Conservation (phyloP, 2,329 filamentous ascomycete species). For the Pseudopithomyces maydicus region DNA sequence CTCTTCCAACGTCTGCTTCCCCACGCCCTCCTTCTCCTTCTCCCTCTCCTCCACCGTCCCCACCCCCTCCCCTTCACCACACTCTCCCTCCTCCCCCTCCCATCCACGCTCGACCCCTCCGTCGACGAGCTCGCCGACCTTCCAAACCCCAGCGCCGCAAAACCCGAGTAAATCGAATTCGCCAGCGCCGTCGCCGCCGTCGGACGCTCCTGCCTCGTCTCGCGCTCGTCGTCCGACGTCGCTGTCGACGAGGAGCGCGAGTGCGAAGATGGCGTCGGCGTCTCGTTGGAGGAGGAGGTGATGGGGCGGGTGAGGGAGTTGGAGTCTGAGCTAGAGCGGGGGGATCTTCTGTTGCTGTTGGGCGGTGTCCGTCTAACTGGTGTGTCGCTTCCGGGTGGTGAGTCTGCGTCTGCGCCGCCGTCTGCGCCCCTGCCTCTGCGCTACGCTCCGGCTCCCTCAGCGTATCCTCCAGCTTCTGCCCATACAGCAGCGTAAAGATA, state of each 20-base stretch:
- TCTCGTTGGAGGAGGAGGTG: conserved; percentile 16
- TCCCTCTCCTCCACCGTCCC: conserved; percentile 3
- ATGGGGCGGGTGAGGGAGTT: background rate
- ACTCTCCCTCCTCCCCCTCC: conserved; percentile 7
- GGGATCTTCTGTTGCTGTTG: background rate
- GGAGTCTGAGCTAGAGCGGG: background rate
- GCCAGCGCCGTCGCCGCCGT: conserved; percentile 24
- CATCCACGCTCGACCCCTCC: conserved; percentile 16
- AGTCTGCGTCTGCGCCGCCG: too few relatives aligned
- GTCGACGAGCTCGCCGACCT: conserved; percentile 35
- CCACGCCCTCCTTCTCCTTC: background rate
- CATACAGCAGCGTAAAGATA: conserved; percentile 53
- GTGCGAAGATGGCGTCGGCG: conserved; percentile 13
- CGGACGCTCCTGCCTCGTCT: conserved; percentile 9
- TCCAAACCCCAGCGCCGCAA: conserved; percentile 40
- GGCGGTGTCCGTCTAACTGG: conserved; percentile 8
- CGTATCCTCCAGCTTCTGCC: conserved; percentile 46
- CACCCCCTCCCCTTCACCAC: background rate
- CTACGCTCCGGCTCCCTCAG: too few relatives aligned
- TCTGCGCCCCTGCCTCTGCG: too few relatives aligned
- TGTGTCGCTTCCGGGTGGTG: too few relatives aligned
- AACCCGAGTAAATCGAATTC: conserved; percentile 32
- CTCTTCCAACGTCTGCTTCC: conserved; percentile 16
- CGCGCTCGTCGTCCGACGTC: conserved; percentile 13
- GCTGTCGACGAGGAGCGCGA: conserved; percentile 13